Percentiles rank a stretch among this genome's conserved stretches.
These are phyloP conservation scores for Saccharomycopsis synnaedendra DNA, from an alignment of 805 yeast species.

Conservation along the genomic window DNA sequence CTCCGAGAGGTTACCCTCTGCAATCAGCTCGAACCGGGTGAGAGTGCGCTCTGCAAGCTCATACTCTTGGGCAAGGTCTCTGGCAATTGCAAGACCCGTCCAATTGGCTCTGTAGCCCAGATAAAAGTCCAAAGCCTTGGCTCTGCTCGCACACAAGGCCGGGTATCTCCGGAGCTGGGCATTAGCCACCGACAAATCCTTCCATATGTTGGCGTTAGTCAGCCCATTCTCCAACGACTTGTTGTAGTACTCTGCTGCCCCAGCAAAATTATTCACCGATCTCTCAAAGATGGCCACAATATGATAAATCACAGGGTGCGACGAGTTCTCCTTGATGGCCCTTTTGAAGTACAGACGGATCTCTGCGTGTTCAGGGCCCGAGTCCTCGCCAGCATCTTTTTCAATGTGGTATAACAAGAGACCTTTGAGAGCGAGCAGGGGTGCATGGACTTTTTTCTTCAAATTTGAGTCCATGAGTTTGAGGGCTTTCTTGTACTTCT, in stretches of 20 bases:
- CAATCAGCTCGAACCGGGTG: constrained; percentile 61
- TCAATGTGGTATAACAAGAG: constrained; percentile 43
- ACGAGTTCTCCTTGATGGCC: constrained; percentile 48
- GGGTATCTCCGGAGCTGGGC: constrained; percentile 69
- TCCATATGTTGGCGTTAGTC: constrained; percentile 62
- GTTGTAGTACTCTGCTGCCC: constrained; percentile 69
- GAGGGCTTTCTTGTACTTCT: constrained; percentile 79
- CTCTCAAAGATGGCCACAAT: constrained; percentile 79
- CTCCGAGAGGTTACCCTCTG: constrained; percentile 56
- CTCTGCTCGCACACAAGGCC: constrained; percentile 51
- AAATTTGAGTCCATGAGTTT: constrained; percentile 64
- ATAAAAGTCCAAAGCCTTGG: constrained; percentile 53
- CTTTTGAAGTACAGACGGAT: constrained; percentile 40
- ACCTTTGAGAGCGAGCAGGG: constrained; percentile 79
- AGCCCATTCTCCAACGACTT: constrained; percentile 71
- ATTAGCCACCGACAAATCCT: constrained; percentile 75
- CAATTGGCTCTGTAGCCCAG: constrained; percentile 85
- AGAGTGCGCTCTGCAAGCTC: constrained; percentile 62
- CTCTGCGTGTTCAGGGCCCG: constrained; percentile 26
- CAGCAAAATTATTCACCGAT: constrained; percentile 52
- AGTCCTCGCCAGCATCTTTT: constrained; percentile 31
- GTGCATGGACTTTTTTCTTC: constrained; percentile 69
- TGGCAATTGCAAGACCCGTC: constrained; percentile 82
- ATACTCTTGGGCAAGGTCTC: constrained; percentile 60
- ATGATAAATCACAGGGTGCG: constrained; percentile 69